Percentiles rank a stretch among this genome's conserved stretches.
phyloP scores from a whole-genome alignment of 108 stramenopile species.

The Halocafeteria seosinensis region DNA sequence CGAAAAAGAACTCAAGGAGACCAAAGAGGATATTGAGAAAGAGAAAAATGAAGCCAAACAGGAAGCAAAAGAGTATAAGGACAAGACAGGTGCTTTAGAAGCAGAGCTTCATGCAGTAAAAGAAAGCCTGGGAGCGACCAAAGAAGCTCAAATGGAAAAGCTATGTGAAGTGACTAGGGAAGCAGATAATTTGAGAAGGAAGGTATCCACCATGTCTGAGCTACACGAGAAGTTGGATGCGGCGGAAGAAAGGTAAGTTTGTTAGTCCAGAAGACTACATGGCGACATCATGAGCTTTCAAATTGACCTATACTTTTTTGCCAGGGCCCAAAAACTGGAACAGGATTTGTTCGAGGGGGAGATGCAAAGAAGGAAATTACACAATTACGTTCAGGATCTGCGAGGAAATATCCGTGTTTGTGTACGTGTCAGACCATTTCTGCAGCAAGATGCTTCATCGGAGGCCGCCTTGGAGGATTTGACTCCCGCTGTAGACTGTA shows the following conservation, averaged over 20 bases:
- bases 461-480: constrained; percentile 11
- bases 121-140: constrained; percentile 8
- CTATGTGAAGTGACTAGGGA: constrained; percentile 25
- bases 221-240: neutral
- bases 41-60: neutral
- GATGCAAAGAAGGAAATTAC: constrained; percentile 51
- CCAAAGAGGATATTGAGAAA: neutral
- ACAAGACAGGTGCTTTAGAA: neutral
- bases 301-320: too few relatives aligned
- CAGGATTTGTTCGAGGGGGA: constrained; percentile 59
- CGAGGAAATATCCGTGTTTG: constrained; percentile 83
- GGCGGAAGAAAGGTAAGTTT: too few relatives aligned
- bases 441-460: constrained; percentile 48
- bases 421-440: constrained; percentile 74
- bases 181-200: constrained; percentile 22
- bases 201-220: constrained; percentile 7
- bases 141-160: constrained; percentile 19
- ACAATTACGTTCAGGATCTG: constrained; percentile 79
- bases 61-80: neutral
- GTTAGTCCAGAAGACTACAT: too few relatives aligned
- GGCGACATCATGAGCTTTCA: too few relatives aligned
- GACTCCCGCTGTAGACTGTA: constrained; percentile 18
- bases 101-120: constrained; percentile 1
- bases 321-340: neutral
- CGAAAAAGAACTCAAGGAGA: neutral